A percentile compares a stretch with the other conserved stretches of the same genome.
Evolutionary conservation across 305 asterid genomes (phyloP).

Genomic region (Solanum hybrid): DNA sequence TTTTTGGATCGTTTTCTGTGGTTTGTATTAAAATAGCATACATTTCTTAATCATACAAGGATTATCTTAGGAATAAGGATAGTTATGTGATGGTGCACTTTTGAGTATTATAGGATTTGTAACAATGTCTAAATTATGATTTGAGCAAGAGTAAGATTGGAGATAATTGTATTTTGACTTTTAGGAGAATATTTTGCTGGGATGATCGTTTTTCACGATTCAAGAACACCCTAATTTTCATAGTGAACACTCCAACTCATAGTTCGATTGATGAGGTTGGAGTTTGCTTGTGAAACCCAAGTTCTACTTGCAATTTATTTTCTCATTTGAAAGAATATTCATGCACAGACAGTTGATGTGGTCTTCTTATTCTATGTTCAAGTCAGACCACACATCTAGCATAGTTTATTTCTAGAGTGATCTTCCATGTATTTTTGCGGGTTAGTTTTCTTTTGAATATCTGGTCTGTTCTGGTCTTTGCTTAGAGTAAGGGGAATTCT

Average conservation of each 20-base stretch:
- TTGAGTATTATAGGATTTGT: background rate
- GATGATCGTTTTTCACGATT: background rate
- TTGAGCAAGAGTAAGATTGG: background rate
- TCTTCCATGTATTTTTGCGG: background rate
- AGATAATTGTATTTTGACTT: background rate
- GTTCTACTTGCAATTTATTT: background rate
- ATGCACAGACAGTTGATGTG: background rate
- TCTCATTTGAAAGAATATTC: background rate
- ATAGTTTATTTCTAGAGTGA: background rate
- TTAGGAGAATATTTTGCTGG: background rate
- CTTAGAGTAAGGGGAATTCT: background rate
- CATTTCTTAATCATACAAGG: background rate
- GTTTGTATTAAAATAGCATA: background rate
- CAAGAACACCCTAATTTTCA: background rate
- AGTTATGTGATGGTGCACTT: background rate
- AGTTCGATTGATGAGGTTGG: background rate
- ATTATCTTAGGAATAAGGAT: background rate
- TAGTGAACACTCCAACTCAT: background rate
- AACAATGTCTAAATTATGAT: background rate
- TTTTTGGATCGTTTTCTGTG: background rate
- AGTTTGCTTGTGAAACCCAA: background rate
- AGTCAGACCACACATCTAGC: background rate
- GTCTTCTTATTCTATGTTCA: background rate
- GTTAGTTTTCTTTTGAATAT: background rate
- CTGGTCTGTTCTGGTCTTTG: background rate